Evolutionary conservation across 768 basidiomycete species (phyloP).

Genomic region (Rhizopogon vulgaris): DNA sequence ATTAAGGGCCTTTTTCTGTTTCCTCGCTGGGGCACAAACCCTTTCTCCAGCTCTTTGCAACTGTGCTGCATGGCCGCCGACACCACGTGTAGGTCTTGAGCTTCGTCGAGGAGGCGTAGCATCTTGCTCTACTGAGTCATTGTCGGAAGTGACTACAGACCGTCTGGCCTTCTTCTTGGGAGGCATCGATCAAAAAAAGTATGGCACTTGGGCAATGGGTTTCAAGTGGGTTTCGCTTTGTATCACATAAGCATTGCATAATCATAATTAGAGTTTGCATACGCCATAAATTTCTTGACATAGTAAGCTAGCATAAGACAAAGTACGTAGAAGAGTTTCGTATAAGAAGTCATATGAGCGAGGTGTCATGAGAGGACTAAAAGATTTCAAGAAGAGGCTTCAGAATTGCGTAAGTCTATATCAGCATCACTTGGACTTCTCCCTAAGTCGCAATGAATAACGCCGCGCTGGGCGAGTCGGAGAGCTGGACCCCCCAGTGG

Average conservation of each 20-base stretch:
- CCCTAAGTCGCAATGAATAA: background rate
- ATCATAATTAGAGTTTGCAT: no score
- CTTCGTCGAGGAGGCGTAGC: background rate
- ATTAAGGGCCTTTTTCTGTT: background rate
- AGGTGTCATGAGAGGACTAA: no score
- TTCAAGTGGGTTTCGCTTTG: no score
- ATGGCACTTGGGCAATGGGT: no score
- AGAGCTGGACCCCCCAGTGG: background rate
- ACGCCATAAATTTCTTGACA: no score
- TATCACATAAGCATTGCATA: no score
- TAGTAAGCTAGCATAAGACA: background rate
- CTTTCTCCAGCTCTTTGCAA: background rate
- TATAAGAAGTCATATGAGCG: no score
- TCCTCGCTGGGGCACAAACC: background rate
- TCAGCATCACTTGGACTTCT: background rate
- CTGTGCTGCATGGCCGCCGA: background rate
- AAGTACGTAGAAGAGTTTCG: no score
- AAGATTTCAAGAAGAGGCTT: background rate
- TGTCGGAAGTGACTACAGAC: background rate
- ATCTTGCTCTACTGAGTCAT: background rate
- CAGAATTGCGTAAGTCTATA: background rate
- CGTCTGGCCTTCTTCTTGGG: background rate
- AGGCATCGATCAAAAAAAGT: background rate
- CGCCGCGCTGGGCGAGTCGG: no score
- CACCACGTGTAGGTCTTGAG: background rate